Conservation (phyloP, 768 basidiomycete species). For the Ramaria sp. region DNA sequence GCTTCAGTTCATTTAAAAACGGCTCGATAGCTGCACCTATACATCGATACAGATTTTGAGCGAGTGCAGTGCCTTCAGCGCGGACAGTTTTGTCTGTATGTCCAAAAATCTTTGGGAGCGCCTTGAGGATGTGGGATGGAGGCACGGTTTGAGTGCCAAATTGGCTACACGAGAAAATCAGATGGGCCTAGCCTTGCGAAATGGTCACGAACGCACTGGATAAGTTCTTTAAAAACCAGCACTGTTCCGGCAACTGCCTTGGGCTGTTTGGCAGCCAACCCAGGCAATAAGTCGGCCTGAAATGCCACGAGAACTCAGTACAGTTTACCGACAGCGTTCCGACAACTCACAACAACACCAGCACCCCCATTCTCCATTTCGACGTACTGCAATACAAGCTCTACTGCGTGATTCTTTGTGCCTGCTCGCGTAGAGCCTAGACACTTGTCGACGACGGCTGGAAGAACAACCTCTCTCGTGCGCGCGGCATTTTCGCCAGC, state of each 20-base stretch:
- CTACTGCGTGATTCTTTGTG: conserved; percentile 79
- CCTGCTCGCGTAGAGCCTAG: conserved; percentile 84
- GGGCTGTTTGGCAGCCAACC: conserved; percentile 86
- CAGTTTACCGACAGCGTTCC: neutral
- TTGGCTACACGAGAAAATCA: conserved; percentile 22
- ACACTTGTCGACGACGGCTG: conserved; percentile 94
- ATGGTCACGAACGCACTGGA: conserved; percentile 45
- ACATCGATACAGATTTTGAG: conserved; percentile 71
- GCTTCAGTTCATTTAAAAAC: conserved; percentile 83
- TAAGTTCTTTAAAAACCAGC: conserved; percentile 67
- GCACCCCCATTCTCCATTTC: conserved; percentile 87
- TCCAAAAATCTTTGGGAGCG: conserved; percentile 84
- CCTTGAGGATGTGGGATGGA: conserved; percentile 72
- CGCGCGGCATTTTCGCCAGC: conserved; percentile 82
- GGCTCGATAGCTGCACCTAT: conserved; percentile 67
- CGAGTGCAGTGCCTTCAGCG: conserved; percentile 74
- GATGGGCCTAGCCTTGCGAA: neutral
- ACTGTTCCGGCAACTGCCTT: conserved; percentile 82
- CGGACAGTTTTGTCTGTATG: conserved; percentile 95
- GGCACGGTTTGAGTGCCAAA: conserved; percentile 74
- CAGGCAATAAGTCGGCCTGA: conserved; percentile 71
- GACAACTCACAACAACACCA: conserved; percentile 74
- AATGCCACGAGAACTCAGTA: neutral
- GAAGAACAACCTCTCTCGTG: conserved; percentile 70
- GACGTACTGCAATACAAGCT: conserved; percentile 79